Base-by-base conservation (phyloP, 192 early-diverging fungal species). In the Spinellus fusiger region DNA sequence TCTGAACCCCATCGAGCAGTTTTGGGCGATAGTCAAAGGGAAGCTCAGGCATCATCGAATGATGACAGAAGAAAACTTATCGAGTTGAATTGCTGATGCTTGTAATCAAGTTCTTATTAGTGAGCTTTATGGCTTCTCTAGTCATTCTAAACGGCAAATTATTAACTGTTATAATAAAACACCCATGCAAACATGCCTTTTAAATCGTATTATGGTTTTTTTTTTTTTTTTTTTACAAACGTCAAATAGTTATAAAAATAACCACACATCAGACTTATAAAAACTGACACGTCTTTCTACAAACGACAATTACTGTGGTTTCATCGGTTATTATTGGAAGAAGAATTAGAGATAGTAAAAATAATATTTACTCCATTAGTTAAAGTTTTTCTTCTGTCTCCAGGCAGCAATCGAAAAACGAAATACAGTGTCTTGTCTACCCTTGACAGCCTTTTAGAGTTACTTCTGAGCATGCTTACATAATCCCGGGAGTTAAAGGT, bases 1-100 rank as follows among this genome's bases (percentile, higher is more conserved):
- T 32, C 34, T 68, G 0, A 67, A 61, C 27, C 65, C 65, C 7
- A 61, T 56, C 18, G 65, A 67, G 33, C 33, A 67, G 8, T 67
- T 56, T 25, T 61, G 66, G 66, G 50, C 54, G 47, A 54, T 37
- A 48, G 38, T 66, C 37, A 66, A 49, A 28, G 44, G 38, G 28
- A 32, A 44, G 22, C 16, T 61, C 28, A 61, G 44, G 59, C 47
- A 32, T 46, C 32, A 49, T 26, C 22, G 27, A 26, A 1, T 49
- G 27, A 49, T 49, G 49, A 49, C 5, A 16, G 49, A 49, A 53
- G 53, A 37, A 8, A 20, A 0, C 23, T 34, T 54, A 35, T 54
- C 53, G 3, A 31, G 37, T 8, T 37, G 0, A 15, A 54, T 37
- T 33, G 16, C 53, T 22, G 53, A 33, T 54, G 32, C 53, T 35